Conservation (phyloP, 257 asterid genomes). For the Eustoma russellianum region DNA sequence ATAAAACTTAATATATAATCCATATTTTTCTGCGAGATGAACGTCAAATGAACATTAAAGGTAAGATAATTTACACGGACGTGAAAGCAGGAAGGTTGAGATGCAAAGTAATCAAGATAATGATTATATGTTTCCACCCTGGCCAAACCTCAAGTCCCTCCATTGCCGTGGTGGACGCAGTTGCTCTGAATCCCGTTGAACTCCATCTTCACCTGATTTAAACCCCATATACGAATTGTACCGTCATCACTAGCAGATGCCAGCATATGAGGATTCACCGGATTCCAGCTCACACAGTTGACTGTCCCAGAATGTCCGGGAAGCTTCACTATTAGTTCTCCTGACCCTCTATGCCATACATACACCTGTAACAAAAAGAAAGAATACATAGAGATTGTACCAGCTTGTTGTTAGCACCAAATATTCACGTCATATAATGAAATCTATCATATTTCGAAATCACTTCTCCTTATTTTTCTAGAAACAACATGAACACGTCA, state of each 20-base stretch:
- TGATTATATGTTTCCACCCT: not conserved
- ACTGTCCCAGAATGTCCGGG: slow-evolving; percentile 76
- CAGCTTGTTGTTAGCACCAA: too few species aligned
- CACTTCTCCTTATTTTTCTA: too few species aligned
- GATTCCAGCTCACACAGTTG: slow-evolving; percentile 91
- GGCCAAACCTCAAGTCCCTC: slow-evolving; percentile 42
- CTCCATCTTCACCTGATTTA: slow-evolving; percentile 41
- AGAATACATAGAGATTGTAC: too few species aligned
- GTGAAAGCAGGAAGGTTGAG: slow-evolving; percentile 28
- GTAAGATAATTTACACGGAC: slow-evolving; percentile 3
- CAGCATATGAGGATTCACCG: slow-evolving; percentile 70
- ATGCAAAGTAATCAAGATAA: slow-evolving; percentile 8
- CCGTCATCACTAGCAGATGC: slow-evolving; percentile 92
- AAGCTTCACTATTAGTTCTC: slow-evolving; percentile 53
- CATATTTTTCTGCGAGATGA: slow-evolving; percentile 31
- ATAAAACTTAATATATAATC: slow-evolving; percentile 27
- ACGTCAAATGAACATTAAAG: slow-evolving; percentile 15
- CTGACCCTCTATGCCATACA: slow-evolving; percentile 67
- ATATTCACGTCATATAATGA: too few species aligned
- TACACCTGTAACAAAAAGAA: slow-evolving; percentile 39
- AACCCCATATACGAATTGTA: slow-evolving; percentile 85
- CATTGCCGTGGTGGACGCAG: slow-evolving; percentile 62
- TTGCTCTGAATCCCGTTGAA: slow-evolving; percentile 35
- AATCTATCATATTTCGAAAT: too few species aligned
- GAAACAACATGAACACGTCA: too few species aligned